Conservation (phyloP, 2,329 filamentous ascomycete genomes). For the Metarhizium robertsii region DNA sequence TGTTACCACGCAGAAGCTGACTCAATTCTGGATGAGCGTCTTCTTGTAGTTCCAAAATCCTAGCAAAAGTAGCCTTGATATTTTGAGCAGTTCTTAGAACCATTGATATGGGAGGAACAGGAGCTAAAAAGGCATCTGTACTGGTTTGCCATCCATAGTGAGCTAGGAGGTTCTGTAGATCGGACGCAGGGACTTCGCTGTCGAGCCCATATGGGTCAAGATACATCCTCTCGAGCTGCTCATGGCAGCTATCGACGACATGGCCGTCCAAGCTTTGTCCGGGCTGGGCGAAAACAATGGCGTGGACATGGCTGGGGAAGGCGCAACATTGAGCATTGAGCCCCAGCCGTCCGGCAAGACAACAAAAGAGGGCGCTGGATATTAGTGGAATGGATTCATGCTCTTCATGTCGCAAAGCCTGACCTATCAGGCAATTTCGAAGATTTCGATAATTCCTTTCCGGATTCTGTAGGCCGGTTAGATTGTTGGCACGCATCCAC, state of each 20-base stretch:
- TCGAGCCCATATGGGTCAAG: slow-evolving; percentile 71
- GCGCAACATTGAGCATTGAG: slow-evolving; percentile 70
- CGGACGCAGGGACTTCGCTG: slow-evolving; percentile 51
- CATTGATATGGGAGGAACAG: slow-evolving; percentile 57
- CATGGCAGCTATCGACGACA: slow-evolving; percentile 26
- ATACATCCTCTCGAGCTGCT: slow-evolving; percentile 51
- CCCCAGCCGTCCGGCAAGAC: slow-evolving; percentile 63
- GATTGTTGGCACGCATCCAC: slow-evolving; percentile 59
- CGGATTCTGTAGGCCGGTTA: slow-evolving; percentile 60
- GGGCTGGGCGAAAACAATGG: slow-evolving; percentile 56
- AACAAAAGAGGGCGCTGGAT: slow-evolving; percentile 78
- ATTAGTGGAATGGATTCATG: slow-evolving; percentile 82
- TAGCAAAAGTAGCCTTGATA: slow-evolving; percentile 58
- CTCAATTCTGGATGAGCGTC: slow-evolving; percentile 18
- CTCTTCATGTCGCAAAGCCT: slow-evolving; percentile 61
- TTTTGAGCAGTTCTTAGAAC: slow-evolving; percentile 67
- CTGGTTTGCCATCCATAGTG: slow-evolving; percentile 33
- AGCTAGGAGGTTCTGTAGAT: slow-evolving; percentile 51
- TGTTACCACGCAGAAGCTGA: slow-evolving; percentile 26
- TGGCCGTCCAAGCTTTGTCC: slow-evolving; percentile 52
- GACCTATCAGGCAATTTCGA: slow-evolving; percentile 79
- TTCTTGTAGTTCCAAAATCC: slow-evolving; percentile 19
- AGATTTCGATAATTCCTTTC: slow-evolving; percentile 65
- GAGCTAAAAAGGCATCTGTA: slow-evolving; percentile 46
- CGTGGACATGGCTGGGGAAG: slow-evolving; percentile 79